Evolutionary conservation across 2,329 filamentous ascomycete species (phyloP).

Genomic region (Sporothrix pseudoabietina): DNA sequence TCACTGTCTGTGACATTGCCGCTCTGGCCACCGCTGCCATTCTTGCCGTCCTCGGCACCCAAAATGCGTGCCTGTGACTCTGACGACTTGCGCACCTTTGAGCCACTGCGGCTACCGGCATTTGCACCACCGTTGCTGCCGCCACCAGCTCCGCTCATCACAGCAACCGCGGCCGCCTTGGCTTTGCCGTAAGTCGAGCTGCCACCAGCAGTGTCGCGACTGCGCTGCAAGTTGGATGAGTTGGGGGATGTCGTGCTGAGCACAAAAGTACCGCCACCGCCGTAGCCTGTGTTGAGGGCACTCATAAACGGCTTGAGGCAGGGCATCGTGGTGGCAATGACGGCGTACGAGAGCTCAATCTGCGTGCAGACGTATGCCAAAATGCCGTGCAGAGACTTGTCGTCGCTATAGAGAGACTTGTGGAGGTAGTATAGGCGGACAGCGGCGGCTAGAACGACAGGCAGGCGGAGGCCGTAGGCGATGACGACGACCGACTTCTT

Average conservation of each 20-base stretch:
- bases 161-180: slow-evolving; percentile 22
- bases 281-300: slow-evolving; percentile 42
- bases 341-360: slow-evolving; percentile 46
- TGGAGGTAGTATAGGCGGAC: slow-evolving; percentile 45
- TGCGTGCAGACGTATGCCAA: slow-evolving; percentile 45
- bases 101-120: background rate
- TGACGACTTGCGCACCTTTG: slow-evolving; percentile 27
- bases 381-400: slow-evolving; percentile 45
- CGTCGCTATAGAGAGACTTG: slow-evolving; percentile 39
- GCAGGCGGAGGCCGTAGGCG: slow-evolving; percentile 47
- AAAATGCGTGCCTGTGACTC: slow-evolving; percentile 29
- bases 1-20: slow-evolving; percentile 11
- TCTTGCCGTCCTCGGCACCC: background rate
- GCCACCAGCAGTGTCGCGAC: slow-evolving; percentile 16
- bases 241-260: slow-evolving; percentile 28
- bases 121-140: background rate
- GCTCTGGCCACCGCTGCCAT: background rate
- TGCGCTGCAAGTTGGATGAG: slow-evolving; percentile 23
- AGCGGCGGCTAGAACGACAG: slow-evolving; percentile 45
- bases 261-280: slow-evolving; percentile 34
- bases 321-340: slow-evolving; percentile 47
- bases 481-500: slow-evolving; percentile 46
- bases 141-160: slow-evolving; percentile 25
- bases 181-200: slow-evolving; percentile 21
- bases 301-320: slow-evolving; percentile 50